Conservation (phyloP, 352 stramenopile genomes). For the Globisporangium acanthophoron region DNA sequence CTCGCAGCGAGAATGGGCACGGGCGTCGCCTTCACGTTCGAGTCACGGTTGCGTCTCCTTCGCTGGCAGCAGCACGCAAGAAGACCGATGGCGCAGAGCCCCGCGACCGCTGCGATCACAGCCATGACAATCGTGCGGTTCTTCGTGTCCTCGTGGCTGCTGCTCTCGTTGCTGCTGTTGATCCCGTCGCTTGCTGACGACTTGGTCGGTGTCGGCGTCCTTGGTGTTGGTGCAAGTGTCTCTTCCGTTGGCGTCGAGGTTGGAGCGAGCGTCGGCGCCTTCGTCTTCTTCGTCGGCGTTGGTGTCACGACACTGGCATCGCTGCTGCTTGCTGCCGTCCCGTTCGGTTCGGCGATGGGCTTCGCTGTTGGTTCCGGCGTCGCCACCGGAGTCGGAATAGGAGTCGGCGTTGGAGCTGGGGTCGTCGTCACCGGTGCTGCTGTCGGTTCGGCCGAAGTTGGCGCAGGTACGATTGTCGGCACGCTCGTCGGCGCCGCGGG, state of each 20-base stretch:
- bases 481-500: constrained; percentile 1
- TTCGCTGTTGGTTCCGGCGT: background rate
- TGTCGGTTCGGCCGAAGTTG: constrained; percentile 4
- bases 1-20: constrained; percentile 2
- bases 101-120: constrained; percentile 9
- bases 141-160: background rate
- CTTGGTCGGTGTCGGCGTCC: constrained; percentile 3
- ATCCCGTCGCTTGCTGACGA: background rate
- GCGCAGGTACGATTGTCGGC: constrained; percentile 1
- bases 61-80: constrained; percentile 12
- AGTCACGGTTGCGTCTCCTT: constrained; percentile 2
- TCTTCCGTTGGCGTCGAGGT: background rate
- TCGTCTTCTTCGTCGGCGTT: constrained; percentile 6
- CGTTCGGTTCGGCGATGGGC: background rate
- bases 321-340: background rate
- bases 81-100: constrained; percentile 8
- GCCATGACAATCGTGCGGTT: constrained; percentile 12
- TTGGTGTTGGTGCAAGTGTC: background rate
- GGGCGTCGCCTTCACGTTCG: constrained; percentile 3
- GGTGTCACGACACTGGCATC: background rate
- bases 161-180: constrained; percentile 7
- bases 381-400: background rate
- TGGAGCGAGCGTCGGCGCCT: constrained; percentile 7
- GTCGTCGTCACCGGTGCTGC: constrained; percentile 1
- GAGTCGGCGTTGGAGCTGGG: background rate